A percentile compares a stretch with the other conserved stretches of the same genome.
phyloP scores from a whole-genome alignment of 2,329 filamentous ascomycete genomes.

The Plenodomus tracheiphilus region DNA sequence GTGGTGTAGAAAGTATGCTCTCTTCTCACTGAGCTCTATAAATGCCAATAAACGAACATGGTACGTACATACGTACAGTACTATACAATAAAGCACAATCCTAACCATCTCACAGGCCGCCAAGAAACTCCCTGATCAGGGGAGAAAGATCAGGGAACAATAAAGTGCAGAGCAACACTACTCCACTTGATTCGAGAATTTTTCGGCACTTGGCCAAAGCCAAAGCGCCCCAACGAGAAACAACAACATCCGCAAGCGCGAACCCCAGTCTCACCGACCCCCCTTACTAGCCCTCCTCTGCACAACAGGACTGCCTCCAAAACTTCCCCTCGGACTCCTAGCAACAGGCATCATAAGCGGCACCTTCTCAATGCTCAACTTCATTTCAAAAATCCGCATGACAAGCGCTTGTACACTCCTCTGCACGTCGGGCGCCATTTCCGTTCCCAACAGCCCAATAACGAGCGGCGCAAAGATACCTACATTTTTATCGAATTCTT shows the following conservation, averaged over 20 bases:
- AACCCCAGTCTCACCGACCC: constrained; percentile 2
- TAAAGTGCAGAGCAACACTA: too few species aligned
- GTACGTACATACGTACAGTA: too few species aligned
- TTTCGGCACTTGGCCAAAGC: too few species aligned
- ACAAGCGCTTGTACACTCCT: constrained; percentile 76
- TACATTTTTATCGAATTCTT: constrained; percentile 79
- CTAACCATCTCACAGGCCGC: too few species aligned
- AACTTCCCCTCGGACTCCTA: constrained; percentile 28
- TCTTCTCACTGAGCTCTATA: neutral
- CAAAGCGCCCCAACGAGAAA: too few species aligned
- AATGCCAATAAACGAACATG: too few species aligned
- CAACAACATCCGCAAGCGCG: too few species aligned
- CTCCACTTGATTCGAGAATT: too few species aligned
- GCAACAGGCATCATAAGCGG: constrained; percentile 26
- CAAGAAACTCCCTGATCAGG: too few species aligned
- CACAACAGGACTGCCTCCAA: constrained; percentile 21
- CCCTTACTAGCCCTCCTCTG: constrained; percentile 13
- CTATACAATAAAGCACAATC: too few species aligned
- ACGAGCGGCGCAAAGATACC: constrained; percentile 83
- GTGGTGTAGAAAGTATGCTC: too few species aligned
- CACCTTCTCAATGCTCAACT: constrained; percentile 24
- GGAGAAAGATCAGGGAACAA: too few species aligned
- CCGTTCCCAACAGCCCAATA: constrained; percentile 79
- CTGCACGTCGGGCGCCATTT: constrained; percentile 79
- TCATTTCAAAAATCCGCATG: constrained; percentile 74